Evolutionary conservation across 768 basidiomycete species (phyloP).

Genomic region (Mycena olivaceomarginata): DNA sequence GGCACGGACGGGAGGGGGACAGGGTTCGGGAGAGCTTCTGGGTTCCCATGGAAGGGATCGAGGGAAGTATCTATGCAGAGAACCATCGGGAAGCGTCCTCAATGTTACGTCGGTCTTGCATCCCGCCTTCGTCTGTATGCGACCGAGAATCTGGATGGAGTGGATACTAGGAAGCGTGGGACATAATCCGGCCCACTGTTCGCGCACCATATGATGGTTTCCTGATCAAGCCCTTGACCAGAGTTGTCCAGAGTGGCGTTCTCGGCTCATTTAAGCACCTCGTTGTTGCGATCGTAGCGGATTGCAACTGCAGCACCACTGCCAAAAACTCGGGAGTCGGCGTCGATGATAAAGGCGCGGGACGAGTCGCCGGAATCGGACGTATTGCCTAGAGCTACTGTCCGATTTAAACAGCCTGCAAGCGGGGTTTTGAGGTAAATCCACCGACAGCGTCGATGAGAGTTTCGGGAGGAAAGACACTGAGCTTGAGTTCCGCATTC

Average conservation of each 20-base stretch:
- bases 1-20: slow-evolving; percentile 14
- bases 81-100: slow-evolving; percentile 18
- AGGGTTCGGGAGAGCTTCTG: neutral
- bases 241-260: slow-evolving; percentile 13
- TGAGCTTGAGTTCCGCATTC: too few relatives aligned
- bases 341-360: slow-evolving; percentile 1
- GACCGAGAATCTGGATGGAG: slow-evolving; percentile 14
- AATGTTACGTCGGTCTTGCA: slow-evolving; percentile 2
- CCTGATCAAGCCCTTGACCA: neutral
- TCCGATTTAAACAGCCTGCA: too few relatives aligned
- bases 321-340: slow-evolving; percentile 22
- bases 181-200: neutral
- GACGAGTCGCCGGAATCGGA: too few relatives aligned
- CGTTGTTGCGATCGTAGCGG: neutral
- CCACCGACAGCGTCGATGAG: too few relatives aligned
- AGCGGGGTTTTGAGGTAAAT: too few relatives aligned
- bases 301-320: slow-evolving; percentile 10
- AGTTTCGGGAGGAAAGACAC: too few relatives aligned
- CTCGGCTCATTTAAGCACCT: slow-evolving; percentile 16
- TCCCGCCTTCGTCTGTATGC: slow-evolving; percentile 5
- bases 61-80: neutral
- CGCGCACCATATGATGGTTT: slow-evolving; percentile 13
- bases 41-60: neutral
- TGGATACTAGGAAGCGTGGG: neutral
- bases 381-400: too few relatives aligned